Percentiles rank a stretch among this genome's conserved stretches.
phyloP scores from a whole-genome alignment of 2,329 filamentous ascomycete species.

The Aspergillus fijiensis region DNA sequence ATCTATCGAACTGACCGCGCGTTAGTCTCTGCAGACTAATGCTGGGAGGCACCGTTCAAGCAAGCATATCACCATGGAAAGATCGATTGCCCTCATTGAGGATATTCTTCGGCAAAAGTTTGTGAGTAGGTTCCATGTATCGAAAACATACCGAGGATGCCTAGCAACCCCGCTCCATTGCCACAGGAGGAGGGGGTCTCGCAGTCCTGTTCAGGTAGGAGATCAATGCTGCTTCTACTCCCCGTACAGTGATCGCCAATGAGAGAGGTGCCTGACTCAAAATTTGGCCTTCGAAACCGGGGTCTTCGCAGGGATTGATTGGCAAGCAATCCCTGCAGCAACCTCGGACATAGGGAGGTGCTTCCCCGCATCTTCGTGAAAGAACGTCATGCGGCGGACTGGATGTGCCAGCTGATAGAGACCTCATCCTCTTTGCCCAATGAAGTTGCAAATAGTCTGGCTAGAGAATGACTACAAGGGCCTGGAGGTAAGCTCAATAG shows the following conservation, averaged over 20 bases:
- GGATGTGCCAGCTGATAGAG: too few relatives aligned
- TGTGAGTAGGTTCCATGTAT: neutral
- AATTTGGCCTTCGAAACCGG: neutral
- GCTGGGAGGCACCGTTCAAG: neutral
- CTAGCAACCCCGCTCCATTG: neutral
- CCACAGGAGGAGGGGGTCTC: neutral
- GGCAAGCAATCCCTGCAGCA: neutral
- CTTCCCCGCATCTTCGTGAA: neutral
- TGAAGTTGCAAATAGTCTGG: too few relatives aligned
- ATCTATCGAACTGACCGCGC: neutral
- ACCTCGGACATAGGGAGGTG: neutral
- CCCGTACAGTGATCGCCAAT: neutral
- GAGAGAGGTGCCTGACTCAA: neutral
- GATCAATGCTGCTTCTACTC: neutral
- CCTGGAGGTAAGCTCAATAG: too few relatives aligned
- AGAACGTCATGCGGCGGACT: neutral
- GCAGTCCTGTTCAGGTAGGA: neutral
- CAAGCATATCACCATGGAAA: neutral
- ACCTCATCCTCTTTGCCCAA: too few relatives aligned
- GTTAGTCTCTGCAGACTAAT: neutral
- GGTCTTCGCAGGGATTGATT: neutral
- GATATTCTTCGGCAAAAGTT: neutral
- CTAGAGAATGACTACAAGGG: too few relatives aligned
- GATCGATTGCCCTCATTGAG: neutral
- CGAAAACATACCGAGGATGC: neutral